Conservation (phyloP, 2,329 filamentous ascomycete genomes). For the Claviceps capensis region DNA sequence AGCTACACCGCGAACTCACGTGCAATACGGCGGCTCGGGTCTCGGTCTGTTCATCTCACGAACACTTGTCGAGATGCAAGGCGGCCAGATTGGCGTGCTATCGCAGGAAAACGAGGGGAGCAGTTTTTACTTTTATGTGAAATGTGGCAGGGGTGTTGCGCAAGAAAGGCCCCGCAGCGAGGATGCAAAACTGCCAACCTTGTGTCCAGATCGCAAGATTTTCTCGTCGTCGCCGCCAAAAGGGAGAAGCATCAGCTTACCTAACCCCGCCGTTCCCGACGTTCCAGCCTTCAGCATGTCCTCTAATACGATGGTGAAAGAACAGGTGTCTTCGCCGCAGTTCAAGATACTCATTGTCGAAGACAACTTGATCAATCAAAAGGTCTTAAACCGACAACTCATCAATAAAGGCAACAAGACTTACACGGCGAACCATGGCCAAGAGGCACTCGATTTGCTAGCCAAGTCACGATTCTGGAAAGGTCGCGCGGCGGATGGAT, state of each 20-base stretch:
- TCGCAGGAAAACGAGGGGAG: constrained; percentile 5
- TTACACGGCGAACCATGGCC: constrained; percentile 50
- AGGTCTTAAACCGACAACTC: constrained; percentile 46
- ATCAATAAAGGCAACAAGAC: constrained; percentile 45
- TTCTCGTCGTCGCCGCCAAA: not conserved
- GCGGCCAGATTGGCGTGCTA: constrained; percentile 61
- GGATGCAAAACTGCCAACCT: not conserved
- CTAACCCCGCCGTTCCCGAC: not conserved
- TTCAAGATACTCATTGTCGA: constrained; percentile 50
- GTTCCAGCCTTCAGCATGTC: no score
- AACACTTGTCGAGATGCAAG: constrained; percentile 61
- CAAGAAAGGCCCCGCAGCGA: not conserved
- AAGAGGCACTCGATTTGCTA: constrained; percentile 44
- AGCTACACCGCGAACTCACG: constrained; percentile 52
- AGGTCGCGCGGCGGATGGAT: constrained; percentile 27
- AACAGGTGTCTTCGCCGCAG: constrained; percentile 11
- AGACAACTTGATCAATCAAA: constrained; percentile 54
- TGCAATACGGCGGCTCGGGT: constrained; percentile 57
- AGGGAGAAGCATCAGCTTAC: no score
- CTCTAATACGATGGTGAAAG: not conserved
- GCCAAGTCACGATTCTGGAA: constrained; percentile 41
- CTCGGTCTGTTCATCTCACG: constrained; percentile 63
- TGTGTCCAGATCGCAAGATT: not conserved
- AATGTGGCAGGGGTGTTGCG: not conserved
- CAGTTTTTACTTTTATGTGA: constrained; percentile 5